Base-by-base conservation (phyloP, 805 yeast species). In the Wickerhamiella australiensis region DNA sequence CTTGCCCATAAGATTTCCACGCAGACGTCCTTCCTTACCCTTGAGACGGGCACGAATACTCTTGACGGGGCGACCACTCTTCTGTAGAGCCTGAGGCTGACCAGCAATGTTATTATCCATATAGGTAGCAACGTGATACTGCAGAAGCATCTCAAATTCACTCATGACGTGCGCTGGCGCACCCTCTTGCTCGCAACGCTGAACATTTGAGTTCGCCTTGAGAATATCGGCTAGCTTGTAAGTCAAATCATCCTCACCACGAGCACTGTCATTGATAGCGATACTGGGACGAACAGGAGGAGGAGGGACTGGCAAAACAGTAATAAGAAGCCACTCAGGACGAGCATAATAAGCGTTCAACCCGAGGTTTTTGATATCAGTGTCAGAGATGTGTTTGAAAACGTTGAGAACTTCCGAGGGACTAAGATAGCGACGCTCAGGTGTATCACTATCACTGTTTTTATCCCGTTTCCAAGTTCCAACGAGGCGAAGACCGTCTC, bases 21-120 rank as follows among this genome's bases (percentile, higher is more conserved):
- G 82, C 55, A 92, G 79, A 73, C 98, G 88, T 54, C 99, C 98
- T 72, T 92, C 99, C 61, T 92, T 92, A 72, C 99, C 98, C 82
- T 92, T 92, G 60, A 92, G 75, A 73, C 99, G 88, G n/a, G 99
- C 97, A 71, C 99, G 81, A 60, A 92, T 92, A 42, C 96, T 86
- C 66, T 92, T 92, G 57, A 92, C 94, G 1, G 99, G 98, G 69
- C 99, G 83, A 52, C 99, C 99, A 51, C 96, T 85, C 68, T 92
- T 92, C 65, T 92, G 99, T 54, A 92, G 75, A 29, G 99, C 98
- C 67, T 90, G 98, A 0, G 98, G 99, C 70, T 92, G 98, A 55
- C 99, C 98, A 12, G 98, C 98, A 68, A 92, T 92, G 70, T 92
- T 97, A 66, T 92, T 92, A 70, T 92, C 98, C 99, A 92, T 92